Conservation (phyloP, 345 rosid species). For the Aquilaria yunnanensis region DNA sequence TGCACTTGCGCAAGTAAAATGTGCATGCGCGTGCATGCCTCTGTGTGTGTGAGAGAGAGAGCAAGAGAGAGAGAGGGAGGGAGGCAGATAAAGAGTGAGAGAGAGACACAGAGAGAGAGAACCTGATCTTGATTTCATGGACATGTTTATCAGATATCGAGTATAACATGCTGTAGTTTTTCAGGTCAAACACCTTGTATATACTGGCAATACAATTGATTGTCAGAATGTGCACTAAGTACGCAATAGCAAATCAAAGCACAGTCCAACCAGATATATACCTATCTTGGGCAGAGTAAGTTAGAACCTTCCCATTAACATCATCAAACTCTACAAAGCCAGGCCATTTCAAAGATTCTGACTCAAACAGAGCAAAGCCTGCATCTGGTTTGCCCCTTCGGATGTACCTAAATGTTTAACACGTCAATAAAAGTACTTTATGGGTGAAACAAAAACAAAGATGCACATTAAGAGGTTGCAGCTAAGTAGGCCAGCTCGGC, state of each 20-base stretch:
- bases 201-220: slow-evolving; percentile 39
- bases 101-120: slow-evolving; percentile 16
- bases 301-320: slow-evolving; percentile 92
- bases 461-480: background rate
- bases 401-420: slow-evolving; percentile 56
- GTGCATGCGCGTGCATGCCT: background rate
- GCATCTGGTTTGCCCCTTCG: slow-evolving; percentile 91
- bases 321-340: slow-evolving; percentile 99
- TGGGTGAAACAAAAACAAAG: background rate
- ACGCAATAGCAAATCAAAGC: slow-evolving; percentile 5
- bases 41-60: background rate
- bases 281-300: slow-evolving; percentile 96
- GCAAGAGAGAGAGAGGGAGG: no score
- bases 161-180: slow-evolving; percentile 86
- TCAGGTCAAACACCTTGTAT: slow-evolving; percentile 95
- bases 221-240: slow-evolving; percentile 12
- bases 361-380: slow-evolving; percentile 91
- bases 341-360: slow-evolving; percentile 97
- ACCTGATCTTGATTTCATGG: slow-evolving; percentile 98
- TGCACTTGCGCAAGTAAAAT: background rate
- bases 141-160: slow-evolving; percentile 85
- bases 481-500: background rate
- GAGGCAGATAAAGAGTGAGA: background rate
- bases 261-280: slow-evolving; percentile 17
- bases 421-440: background rate